Evolutionary conservation across 805 yeast genomes (phyloP).

Genomic region (Yarrowia divulgata): DNA sequence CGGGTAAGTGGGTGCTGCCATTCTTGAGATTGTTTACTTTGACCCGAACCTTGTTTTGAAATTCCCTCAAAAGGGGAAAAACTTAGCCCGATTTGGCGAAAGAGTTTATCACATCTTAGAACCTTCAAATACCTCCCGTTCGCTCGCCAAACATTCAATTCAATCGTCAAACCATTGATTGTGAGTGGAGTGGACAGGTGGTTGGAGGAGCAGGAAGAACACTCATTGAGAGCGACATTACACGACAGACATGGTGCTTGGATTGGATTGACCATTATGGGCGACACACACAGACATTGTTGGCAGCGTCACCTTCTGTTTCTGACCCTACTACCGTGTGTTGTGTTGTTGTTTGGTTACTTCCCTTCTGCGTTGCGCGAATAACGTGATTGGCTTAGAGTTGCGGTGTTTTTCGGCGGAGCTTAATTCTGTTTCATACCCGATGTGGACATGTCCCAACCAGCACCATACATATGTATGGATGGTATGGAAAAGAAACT

Average conservation of each 20-base stretch:
- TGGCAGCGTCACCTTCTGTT: too few species aligned
- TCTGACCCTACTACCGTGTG: not conserved
- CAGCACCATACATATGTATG: slow-evolving; percentile 38
- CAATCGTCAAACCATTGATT: slow-evolving; percentile 36
- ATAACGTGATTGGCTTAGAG: slow-evolving; percentile 39
- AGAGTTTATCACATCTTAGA: slow-evolving; percentile 19
- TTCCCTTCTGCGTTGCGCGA: slow-evolving; percentile 30
- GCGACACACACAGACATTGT: too few species aligned
- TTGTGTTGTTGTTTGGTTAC: slow-evolving; percentile 11
- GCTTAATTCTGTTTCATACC: slow-evolving; percentile 34
- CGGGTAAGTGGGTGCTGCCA: slow-evolving; percentile 34
- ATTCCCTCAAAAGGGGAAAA: slow-evolving; percentile 37
- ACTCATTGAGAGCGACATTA: slow-evolving; percentile 3
- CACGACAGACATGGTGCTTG: not conserved
- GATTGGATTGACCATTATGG: not conserved
- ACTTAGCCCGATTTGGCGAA: slow-evolving; percentile 38
- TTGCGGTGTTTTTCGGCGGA: slow-evolving; percentile 39
- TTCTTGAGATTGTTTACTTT: slow-evolving; percentile 24
- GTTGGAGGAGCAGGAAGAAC: not conserved
- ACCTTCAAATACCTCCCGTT: slow-evolving; percentile 36
- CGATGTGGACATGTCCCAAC: slow-evolving; percentile 31
- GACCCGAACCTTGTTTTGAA: slow-evolving; percentile 28
- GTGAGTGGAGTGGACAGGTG: slow-evolving; percentile 3
- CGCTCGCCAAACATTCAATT: not conserved
- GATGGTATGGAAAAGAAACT: slow-evolving; percentile 31